These are phyloP conservation scores for Quercus lobata DNA, from an alignment of 331 rosid species.

Conservation along the genomic window DNA sequence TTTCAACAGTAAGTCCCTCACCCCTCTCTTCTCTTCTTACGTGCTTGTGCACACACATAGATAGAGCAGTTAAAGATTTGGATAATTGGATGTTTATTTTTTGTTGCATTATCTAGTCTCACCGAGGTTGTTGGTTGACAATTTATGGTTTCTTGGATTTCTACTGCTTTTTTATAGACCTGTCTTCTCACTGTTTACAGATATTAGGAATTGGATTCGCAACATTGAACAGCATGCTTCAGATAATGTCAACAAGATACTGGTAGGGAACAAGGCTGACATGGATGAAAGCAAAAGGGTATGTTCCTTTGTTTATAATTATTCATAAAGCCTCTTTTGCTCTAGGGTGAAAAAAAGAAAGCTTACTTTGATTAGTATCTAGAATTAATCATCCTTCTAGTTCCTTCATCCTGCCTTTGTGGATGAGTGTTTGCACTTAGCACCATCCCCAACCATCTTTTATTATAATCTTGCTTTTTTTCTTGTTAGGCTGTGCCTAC, in stretches of 20 bases:
- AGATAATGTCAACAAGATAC: slow-evolving; percentile 84
- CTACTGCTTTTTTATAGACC: background rate
- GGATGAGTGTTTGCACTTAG: background rate
- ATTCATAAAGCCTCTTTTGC: background rate
- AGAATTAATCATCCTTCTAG: background rate
- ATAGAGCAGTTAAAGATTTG: slow-evolving; percentile 14
- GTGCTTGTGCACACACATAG: background rate
- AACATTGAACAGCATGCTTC: slow-evolving; percentile 98
- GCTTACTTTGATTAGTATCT: background rate
- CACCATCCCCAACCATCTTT: background rate
- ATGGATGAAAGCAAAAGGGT: slow-evolving; percentile 97
- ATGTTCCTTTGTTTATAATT: slow-evolving; percentile 16
- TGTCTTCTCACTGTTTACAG: slow-evolving; percentile 42
- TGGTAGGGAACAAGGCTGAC: slow-evolving; percentile 98
- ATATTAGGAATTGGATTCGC: slow-evolving; percentile 93
- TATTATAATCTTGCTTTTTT: background rate
- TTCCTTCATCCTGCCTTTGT: background rate
- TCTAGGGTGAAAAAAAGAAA: background rate
- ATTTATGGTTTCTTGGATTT: background rate
- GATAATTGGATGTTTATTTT: background rate
- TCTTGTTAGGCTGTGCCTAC: slow-evolving; percentile 76
- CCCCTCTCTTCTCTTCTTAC: background rate
- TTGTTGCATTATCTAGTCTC: background rate
- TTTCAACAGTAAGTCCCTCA: slow-evolving; percentile 64
- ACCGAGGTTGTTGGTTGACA: background rate